Evolutionary conservation across 805 yeast genomes (phyloP), one percentile per base, ranked within the genome.

Genomic region (Lachancea dasiensis): DNA sequence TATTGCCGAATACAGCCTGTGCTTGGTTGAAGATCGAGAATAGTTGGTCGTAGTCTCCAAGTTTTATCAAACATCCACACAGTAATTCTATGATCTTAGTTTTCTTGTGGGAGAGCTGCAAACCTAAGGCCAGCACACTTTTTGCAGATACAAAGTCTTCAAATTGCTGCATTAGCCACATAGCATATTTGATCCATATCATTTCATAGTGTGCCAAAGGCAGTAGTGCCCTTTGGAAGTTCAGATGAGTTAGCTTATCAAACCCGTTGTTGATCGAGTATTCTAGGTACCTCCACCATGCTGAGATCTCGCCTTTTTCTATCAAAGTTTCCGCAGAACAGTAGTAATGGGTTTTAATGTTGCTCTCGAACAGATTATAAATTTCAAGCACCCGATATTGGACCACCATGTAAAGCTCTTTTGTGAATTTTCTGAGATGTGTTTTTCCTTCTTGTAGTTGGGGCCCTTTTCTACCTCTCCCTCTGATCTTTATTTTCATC

Each of bases 381-480:
- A 59, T 39, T 28, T 54, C 60, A 26, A 59, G 32, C 0, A 50
- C 56, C 34, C 60, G 61, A 31, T 39, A 48, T 36, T 61, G 64
- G 4, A 52, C 42, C 5, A 49, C 57, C 50, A 51, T 45, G 40
- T 58, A 61, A 13, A 56, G 35, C 31, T 54, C 59, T 35, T 58
- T 54, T 3, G 62, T 47, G 24, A 49, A 44, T 32, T 58, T 53
- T 27, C 40, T 51, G 14, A 66, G 45, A 11, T 43, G 42, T 25
- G 45, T 45, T 34, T 65, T 58, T 6, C 65, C 50, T 14, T 59
- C 63, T 5, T 44, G 38, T 7, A 77, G 50, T 3, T 65, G 43
- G 8, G 59, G 51, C 40, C 64, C 64, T 27, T 46, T 48, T 40
- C 64, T 52, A 3, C 55, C 53, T 10, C 38, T 34, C 28, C 35